A percentile compares a stretch with the other conserved stretches of the same genome.
These are phyloP conservation scores for Geranomyces michiganensis DNA, from an alignment of 192 early-diverging fungal species.

Conservation along the genomic window DNA sequence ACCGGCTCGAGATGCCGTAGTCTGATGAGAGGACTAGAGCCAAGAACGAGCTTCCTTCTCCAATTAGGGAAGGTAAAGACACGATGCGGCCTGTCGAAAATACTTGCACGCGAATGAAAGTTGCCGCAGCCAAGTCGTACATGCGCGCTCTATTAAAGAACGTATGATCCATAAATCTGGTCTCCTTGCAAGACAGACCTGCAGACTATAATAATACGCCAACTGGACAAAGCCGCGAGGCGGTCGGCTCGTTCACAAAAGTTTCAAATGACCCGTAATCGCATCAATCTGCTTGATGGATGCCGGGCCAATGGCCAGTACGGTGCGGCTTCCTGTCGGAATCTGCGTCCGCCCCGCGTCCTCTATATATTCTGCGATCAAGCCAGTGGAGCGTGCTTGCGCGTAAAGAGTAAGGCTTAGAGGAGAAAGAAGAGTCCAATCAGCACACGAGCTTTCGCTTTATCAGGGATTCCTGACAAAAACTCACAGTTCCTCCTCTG, in stretches of 20 bases:
- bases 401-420: slow-evolving; percentile 2
- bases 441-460: background rate
- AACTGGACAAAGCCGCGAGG: background rate
- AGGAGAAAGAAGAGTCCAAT: slow-evolving; percentile 14
- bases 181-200: too few relatives aligned
- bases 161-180: too few relatives aligned
- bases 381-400: slow-evolving; percentile 59
- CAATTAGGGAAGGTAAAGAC: too few relatives aligned
- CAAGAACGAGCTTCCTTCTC: too few relatives aligned
- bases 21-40: too few relatives aligned
- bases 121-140: too few relatives aligned
- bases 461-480: background rate
- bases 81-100: too few relatives aligned
- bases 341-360: slow-evolving; percentile 96
- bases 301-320: slow-evolving; percentile 87
- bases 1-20: too few relatives aligned
- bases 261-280: slow-evolving; percentile 60
- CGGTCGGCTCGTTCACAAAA: slow-evolving; percentile 24
- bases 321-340: slow-evolving; percentile 86
- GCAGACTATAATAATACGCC: background rate
- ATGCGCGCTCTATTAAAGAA: too few relatives aligned
- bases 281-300: slow-evolving; percentile 49
- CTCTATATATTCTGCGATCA: slow-evolving; percentile 75
- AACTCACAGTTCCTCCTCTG: slow-evolving; percentile 77
- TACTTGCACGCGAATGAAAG: too few relatives aligned